phyloP scores from a whole-genome alignment of 495 filamentous ascomycete species.

The Chaetomium cochliodes region DNA sequence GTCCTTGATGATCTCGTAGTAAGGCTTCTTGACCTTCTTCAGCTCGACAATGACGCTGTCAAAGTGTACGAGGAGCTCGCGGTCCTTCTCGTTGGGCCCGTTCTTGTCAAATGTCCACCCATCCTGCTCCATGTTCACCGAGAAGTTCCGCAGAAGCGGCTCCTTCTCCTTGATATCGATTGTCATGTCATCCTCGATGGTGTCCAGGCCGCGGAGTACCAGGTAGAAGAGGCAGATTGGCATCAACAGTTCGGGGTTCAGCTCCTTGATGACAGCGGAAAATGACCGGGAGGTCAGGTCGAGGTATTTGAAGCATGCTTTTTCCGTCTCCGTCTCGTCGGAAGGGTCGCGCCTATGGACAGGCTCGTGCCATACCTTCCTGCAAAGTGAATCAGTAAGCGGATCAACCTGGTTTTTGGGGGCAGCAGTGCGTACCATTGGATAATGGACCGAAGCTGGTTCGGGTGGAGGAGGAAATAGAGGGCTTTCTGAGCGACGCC shows the following conservation, averaged over 20 bases:
- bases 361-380: slow-evolving; percentile 95
- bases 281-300: slow-evolving; percentile 91
- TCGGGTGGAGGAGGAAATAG: slow-evolving; percentile 76
- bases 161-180: slow-evolving; percentile 78
- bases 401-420: neutral
- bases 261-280: slow-evolving; percentile 87
- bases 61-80: slow-evolving; percentile 88
- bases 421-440: slow-evolving; percentile 68
- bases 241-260: slow-evolving; percentile 88
- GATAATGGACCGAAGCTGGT: slow-evolving; percentile 77
- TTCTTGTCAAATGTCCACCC: slow-evolving; percentile 88
- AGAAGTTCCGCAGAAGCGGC: slow-evolving; percentile 78
- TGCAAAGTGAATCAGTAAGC: slow-evolving; percentile 39
- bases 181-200: slow-evolving; percentile 98
- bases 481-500: slow-evolving; percentile 52
- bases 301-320: slow-evolving; percentile 81
- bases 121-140: slow-evolving; percentile 70
- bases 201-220: slow-evolving; percentile 84
- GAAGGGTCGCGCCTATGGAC: slow-evolving; percentile 76
- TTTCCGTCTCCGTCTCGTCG: slow-evolving; percentile 71
- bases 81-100: slow-evolving; percentile 90
- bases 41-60: slow-evolving; percentile 82
- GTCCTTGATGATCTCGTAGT: slow-evolving; percentile 85
- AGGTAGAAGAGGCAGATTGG: slow-evolving; percentile 94
- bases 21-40: slow-evolving; percentile 81